Base-by-base conservation (phyloP, 2,329 filamentous ascomycete species). In the Ophiostoma piceae region DNA sequence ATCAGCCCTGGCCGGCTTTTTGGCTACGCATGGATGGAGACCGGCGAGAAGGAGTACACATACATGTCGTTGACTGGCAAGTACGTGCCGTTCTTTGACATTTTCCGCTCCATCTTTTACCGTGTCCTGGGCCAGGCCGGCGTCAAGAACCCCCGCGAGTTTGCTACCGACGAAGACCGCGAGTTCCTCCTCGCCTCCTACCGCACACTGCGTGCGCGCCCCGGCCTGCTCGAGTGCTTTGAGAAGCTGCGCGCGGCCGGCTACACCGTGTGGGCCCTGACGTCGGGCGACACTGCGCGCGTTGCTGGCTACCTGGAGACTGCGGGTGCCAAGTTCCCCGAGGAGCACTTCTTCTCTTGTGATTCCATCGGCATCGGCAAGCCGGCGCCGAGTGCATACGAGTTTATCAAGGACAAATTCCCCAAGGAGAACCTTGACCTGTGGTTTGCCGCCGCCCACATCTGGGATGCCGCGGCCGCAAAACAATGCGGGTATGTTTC, bases 81-180 rank as follows among this genome's bases (percentile, higher is more conserved):
- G 51, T 57, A 57, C 6, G 9, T 29, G 22, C 22, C 22, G 0
- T 57, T 57, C n/a, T 57, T 57, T 57, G 51, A 29, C 5, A 57
- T 57, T 26, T 57, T 57, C 51, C 51, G 51, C 51, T 57, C 51
- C 51, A 57, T 57, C 51, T 57, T 57, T n/a, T 57, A 57, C 51
- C 51, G 51, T n/a, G 51, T 57, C n/a, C 51, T 57, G 2, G 51
- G 51, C 9, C 8, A 57, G 51, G 51, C 51, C 3, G 51, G 51
- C 9, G 8, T 57, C 7, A 26, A 22, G 7, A 57, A 29, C 2
- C 51, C 8, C 2, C 51, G 51, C 8, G 22, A 3, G 8, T 57
- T 57, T 16, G 51, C 51, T 6, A 26, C n/a, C 8, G 22, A 57
- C n/a, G 51, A 57, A 22, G 22, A 57, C 51, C 51, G 51, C 9